Base-by-base conservation (phyloP, 2,329 filamentous ascomycete species). In the Cordyceps cicadae region DNA sequence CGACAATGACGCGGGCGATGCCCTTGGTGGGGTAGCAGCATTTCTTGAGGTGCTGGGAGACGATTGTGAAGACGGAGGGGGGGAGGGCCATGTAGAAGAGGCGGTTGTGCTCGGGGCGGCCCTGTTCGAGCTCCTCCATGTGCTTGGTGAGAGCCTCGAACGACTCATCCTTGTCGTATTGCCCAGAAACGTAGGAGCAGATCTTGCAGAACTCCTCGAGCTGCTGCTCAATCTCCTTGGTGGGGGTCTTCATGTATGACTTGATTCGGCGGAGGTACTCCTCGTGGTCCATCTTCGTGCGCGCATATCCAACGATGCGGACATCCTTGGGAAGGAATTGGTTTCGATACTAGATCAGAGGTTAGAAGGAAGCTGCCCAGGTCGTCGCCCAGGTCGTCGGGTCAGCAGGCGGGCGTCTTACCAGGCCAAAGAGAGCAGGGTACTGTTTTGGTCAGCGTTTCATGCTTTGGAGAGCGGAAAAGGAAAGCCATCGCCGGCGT, bases 41-140 rank as follows among this genome's bases (percentile, higher is more conserved):
- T 75, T 87, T 88, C 86, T 97, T 99, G 69, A 99, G 78, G 75
- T 97, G 93, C 77, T 97, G 90, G 4, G 93, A 97, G 65, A 99
- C 94, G 63, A 93, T 91, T 68, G 91, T 97, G 82, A 99, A 99
- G 71, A 99, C 94, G 69, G 92, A 97, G 53, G 94, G 94, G 6
- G 94, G 94, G 37, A 99, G 84, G 8, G 94, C 94, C 94, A 99
- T 99, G 84, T 99, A 99, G 81, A 99, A 99, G 69, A 99, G 84
- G 69, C 94, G 86, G 79, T 99, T 88, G 68, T 87, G 89, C 79
- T 96, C 89, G 67, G 87, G 83, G 67, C 87, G 87, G 65, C 85
- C 89, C 72, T 88, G 81, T 81, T 99, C 94, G 37, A 97, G 79
- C 68, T 90, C 85, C 72, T 90, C 85, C 61, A 99, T 82, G 74